These are phyloP conservation scores for Jackrogersella minutella DNA, from an alignment of 495 filamentous ascomycete species.

Conservation along the genomic window DNA sequence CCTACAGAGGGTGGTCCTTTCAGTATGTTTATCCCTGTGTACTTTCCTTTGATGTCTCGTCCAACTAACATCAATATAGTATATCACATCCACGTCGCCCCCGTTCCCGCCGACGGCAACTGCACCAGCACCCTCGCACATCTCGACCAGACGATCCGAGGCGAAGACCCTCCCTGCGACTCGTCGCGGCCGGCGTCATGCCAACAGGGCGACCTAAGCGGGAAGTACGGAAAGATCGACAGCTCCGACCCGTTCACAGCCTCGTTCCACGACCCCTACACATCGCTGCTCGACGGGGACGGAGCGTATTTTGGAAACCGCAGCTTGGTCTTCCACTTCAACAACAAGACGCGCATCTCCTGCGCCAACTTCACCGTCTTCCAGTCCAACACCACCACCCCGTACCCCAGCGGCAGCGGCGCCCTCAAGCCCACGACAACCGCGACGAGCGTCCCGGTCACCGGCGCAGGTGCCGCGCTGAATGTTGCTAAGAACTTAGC, in stretches of 20 bases:
- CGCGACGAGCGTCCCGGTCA: slow-evolving; percentile 13
- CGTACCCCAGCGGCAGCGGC: slow-evolving; percentile 29
- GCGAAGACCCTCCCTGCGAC: slow-evolving; percentile 72
- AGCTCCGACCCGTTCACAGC: slow-evolving; percentile 50
- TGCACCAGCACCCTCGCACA: slow-evolving; percentile 77
- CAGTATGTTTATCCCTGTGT: slow-evolving; percentile 58
- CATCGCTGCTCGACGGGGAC: slow-evolving; percentile 64
- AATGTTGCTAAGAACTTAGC: slow-evolving; percentile 28
- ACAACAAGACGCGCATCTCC: slow-evolving; percentile 72
- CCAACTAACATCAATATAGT: slow-evolving; percentile 53
- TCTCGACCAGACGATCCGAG: slow-evolving; percentile 62
- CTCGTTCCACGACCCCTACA: slow-evolving; percentile 72
- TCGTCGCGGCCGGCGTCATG: slow-evolving; percentile 68
- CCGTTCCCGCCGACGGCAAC: slow-evolving; percentile 78
- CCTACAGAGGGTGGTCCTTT: slow-evolving; percentile 73
- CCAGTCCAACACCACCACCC: slow-evolving; percentile 17
- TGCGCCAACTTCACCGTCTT: slow-evolving; percentile 71
- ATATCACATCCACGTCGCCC: slow-evolving; percentile 83
- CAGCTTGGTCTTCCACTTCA: slow-evolving; percentile 77
- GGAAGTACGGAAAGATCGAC: slow-evolving; percentile 77
- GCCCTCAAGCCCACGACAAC: slow-evolving; percentile 12
- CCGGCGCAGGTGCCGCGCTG: slow-evolving; percentile 8
- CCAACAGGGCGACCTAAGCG: slow-evolving; percentile 83
- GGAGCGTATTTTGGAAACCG: slow-evolving; percentile 80
- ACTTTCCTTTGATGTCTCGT: not conserved